Evolutionary conservation across 75 land plant genomes (phyloP).

Genomic region (Larix kaempferi): DNA sequence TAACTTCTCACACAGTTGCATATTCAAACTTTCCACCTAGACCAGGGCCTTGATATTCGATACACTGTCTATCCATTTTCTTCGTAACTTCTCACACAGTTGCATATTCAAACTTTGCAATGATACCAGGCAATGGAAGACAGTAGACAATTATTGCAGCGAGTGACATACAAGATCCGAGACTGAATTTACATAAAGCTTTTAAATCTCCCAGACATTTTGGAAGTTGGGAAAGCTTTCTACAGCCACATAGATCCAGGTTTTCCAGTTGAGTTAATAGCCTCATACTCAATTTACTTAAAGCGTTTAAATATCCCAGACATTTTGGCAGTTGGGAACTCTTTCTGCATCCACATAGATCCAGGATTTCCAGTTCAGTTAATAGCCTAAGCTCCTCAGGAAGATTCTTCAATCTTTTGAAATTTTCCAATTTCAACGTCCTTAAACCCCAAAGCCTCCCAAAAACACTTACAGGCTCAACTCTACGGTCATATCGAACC

Average conservation of each 20-base stretch:
- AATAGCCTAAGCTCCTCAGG: neutral
- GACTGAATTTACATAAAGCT: no score
- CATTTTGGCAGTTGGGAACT: neutral
- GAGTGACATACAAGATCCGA: no score
- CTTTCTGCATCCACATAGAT: neutral
- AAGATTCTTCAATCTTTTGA: neutral
- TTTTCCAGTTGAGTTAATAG: no score
- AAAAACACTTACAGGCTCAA: neutral
- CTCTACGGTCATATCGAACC: no score
- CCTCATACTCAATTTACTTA: neutral
- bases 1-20: neutral
- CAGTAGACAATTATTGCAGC: neutral
- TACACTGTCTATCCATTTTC: neutral
- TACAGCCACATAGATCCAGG: no score
- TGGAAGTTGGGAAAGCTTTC: no score
- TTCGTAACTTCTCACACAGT: neutral
- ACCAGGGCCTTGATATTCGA: neutral
- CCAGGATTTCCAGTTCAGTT: neutral
- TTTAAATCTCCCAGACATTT: no score
- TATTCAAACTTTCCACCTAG: neutral
- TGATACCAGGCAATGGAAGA: neutral
- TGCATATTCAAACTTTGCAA: neutral
- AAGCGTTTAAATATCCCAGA: neutral
- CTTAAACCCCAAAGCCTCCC: neutral
- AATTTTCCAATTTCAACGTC: neutral